phyloP scores from a whole-genome alignment of 2,329 filamentous ascomycete genomes.

The Alternaria sp. region DNA sequence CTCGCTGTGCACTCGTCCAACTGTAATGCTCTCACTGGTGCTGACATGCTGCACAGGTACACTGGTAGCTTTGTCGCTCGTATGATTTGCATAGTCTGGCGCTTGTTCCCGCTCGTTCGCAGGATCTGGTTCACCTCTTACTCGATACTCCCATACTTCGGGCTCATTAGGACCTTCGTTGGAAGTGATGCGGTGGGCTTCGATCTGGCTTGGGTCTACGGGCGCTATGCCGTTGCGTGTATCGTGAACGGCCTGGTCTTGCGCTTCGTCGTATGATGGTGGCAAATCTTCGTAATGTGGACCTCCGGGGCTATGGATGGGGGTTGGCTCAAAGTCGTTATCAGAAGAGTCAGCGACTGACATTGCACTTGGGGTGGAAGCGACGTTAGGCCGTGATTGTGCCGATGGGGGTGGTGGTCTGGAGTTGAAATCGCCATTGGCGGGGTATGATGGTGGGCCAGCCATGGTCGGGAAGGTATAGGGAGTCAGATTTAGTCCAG shows the following conservation, averaged over 20 bases:
- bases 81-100: constrained; percentile 31
- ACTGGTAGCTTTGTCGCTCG: constrained; percentile 22
- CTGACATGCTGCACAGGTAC: constrained; percentile 39
- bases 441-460: constrained; percentile 23
- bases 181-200: constrained; percentile 34
- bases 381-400: constrained; percentile 24
- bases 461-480: constrained; percentile 27
- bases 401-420: constrained; percentile 25
- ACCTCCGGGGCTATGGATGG: constrained; percentile 40
- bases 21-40: constrained; percentile 31
- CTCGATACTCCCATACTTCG: constrained; percentile 37
- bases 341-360: constrained; percentile 46
- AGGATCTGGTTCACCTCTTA: constrained; percentile 28
- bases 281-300: constrained; percentile 49
- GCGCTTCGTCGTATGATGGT: constrained; percentile 49
- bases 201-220: constrained; percentile 37
- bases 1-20: constrained; percentile 24
- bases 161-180: constrained; percentile 33
- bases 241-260: constrained; percentile 40
- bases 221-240: constrained; percentile 37
- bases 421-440: constrained; percentile 17
- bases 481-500: background rate
- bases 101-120: constrained; percentile 29
- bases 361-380: constrained; percentile 38
- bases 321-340: constrained; percentile 43